Conservation (phyloP, 1,139 yeast species). For the Taiozyma sp. region DNA sequence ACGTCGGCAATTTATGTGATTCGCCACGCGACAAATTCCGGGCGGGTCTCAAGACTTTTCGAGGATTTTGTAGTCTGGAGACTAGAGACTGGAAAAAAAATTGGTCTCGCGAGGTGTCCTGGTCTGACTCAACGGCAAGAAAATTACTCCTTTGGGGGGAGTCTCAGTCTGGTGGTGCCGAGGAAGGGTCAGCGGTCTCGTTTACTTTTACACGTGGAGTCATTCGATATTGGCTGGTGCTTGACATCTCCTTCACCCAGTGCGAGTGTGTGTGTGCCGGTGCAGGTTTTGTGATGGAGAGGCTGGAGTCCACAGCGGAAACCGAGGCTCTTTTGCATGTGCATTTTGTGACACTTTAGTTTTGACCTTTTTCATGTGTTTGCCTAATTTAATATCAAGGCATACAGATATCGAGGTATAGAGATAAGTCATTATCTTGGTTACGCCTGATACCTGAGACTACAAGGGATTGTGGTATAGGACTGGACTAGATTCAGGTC, state of each 20-base stretch:
- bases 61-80: no score
- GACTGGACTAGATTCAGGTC: no score
- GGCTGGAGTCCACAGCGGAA: not conserved
- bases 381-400: no score
- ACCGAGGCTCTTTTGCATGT: not conserved
- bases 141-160: no score
- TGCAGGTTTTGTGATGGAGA: not conserved
- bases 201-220: not conserved
- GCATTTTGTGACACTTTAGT: not conserved
- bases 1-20: not conserved
- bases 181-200: not conserved
- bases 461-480: no score
- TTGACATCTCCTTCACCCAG: no score
- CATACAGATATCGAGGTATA: no score
- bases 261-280: not conserved
- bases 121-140: no score
- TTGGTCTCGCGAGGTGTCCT: no score
- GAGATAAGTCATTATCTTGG: no score
- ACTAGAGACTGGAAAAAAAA: not conserved
- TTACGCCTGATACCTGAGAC: no score
- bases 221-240: no score
- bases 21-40: not conserved
- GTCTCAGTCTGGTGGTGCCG: not conserved
- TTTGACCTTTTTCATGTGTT: not conserved
- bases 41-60: not conserved